Percentiles rank a stretch among this genome's conserved stretches.
phyloP scores from a whole-genome alignment of 768 basidiomycete genomes.

The Epithele typhae region DNA sequence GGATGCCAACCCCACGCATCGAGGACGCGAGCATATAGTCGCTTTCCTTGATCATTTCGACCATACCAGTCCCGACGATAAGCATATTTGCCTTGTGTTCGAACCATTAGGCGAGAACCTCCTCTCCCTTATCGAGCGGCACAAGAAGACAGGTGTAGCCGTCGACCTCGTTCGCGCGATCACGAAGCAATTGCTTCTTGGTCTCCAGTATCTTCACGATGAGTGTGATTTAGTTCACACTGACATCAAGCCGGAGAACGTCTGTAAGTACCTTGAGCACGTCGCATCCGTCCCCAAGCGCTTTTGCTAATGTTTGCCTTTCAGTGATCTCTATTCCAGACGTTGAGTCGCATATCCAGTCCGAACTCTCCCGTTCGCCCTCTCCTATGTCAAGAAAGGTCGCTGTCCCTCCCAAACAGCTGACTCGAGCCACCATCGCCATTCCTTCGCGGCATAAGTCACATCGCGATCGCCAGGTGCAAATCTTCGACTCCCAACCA shows the following conservation, averaged over 20 bases:
- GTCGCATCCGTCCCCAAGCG: too few species aligned
- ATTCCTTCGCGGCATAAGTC: constrained; percentile 52
- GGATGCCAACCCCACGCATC: constrained; percentile 67
- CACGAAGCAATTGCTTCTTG: constrained; percentile 81
- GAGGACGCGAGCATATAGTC: constrained; percentile 77
- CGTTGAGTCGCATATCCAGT: constrained; percentile 66
- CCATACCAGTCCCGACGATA: constrained; percentile 65
- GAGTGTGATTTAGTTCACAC: constrained; percentile 93
- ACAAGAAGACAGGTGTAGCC: constrained; percentile 83
- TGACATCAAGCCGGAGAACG: constrained; percentile 94
- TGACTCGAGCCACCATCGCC: constrained; percentile 54
- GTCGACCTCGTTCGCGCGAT: constrained; percentile 80
- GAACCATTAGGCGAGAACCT: constrained; percentile 82
- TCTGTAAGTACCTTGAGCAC: constrained; percentile 72
- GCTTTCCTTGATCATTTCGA: constrained; percentile 89
- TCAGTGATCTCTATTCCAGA: constrained; percentile 83
- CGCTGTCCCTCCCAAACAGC: constrained; percentile 68
- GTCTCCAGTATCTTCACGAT: constrained; percentile 88
- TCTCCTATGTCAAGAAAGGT: constrained; percentile 77
- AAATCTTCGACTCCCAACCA: constrained; percentile 82
- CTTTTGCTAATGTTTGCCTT: background rate
- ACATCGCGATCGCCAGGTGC: constrained; percentile 58
- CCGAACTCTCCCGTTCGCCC: constrained; percentile 63
- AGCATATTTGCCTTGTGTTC: constrained; percentile 89
- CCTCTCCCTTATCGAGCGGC: constrained; percentile 66